Conservation (phyloP, 495 filamentous ascomycete genomes). For the Penicillium dipodomyicola region DNA sequence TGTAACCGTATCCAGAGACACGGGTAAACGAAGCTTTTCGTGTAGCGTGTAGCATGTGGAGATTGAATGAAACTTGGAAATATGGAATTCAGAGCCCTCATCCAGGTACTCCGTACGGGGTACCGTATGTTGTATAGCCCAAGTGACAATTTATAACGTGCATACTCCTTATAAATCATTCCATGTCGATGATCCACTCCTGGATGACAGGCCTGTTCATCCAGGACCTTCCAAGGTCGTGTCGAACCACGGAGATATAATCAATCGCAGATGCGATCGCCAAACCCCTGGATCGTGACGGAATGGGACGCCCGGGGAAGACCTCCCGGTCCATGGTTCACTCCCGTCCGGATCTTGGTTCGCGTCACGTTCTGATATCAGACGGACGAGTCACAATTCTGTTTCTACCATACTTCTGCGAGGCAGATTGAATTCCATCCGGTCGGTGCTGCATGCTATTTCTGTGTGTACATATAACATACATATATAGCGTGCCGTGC, state of each 20-base stretch:
- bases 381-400: neutral
- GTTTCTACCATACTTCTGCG: neutral
- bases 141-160: neutral
- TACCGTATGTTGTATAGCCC: neutral
- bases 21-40: conserved; percentile 7
- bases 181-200: neutral
- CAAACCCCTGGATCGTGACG: conserved; percentile 17
- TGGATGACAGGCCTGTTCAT: neutral
- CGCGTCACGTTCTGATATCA: conserved; percentile 8
- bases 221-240: neutral
- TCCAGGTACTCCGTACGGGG: neutral
- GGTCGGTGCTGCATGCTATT: neutral
- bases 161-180: neutral
- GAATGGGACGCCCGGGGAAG: conserved; percentile 26
- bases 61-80: neutral
- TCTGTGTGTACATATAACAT: neutral
- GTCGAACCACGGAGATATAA: conserved; percentile 2
- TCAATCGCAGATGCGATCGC: conserved; percentile 7
- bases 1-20: conserved; percentile 6
- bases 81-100: neutral
- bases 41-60: conserved; percentile 8
- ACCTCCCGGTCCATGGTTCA: conserved; percentile 28
- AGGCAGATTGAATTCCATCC: neutral
- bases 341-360: conserved; percentile 22
- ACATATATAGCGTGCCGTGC: conserved; percentile 1